Conservation (phyloP, 805 yeast species). For the Suhomyces pyralidae region DNA sequence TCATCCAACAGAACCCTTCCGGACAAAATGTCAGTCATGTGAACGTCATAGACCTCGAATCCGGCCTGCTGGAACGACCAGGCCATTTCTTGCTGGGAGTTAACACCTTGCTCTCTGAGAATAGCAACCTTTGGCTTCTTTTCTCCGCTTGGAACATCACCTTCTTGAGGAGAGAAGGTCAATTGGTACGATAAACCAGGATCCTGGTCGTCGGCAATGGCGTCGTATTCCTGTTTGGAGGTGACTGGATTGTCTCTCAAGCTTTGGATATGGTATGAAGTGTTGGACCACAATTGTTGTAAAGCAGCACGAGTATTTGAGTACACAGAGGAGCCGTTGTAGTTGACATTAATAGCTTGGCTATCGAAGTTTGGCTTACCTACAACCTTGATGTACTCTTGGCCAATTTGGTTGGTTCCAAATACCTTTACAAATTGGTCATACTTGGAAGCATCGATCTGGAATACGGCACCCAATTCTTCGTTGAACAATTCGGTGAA, state of each 20-base stretch:
- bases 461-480: conserved; percentile 96
- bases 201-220: conserved; percentile 74
- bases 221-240: conserved; percentile 79
- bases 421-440: conserved; percentile 56
- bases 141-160: conserved; percentile 25
- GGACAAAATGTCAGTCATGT: conserved; percentile 85
- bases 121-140: conserved; percentile 86
- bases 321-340: conserved; percentile 47
- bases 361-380: conserved; percentile 64
- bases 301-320: conserved; percentile 61
- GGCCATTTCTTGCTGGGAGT: conserved; percentile 98
- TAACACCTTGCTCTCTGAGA: conserved; percentile 97
- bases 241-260: conserved; percentile 91
- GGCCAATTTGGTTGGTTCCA: conserved; percentile 53
- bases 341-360: conserved; percentile 47
- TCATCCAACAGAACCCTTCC: conserved; percentile 71
- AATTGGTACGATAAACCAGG: conserved; percentile 87
- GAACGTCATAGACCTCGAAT: conserved; percentile 89
- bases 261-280: conserved; percentile 86
- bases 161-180: conserved; percentile 60
- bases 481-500: conserved; percentile 75
- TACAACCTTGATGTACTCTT: conserved; percentile 53
- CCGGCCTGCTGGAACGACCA: conserved; percentile 96
- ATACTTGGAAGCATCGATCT: conserved; percentile 55
- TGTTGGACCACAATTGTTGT: conserved; percentile 82